A percentile compares a stretch with the other conserved stretches of the same genome.
Evolutionary conservation across 345 rosid genomes (phyloP).

Genomic region (Turnera subulata): DNA sequence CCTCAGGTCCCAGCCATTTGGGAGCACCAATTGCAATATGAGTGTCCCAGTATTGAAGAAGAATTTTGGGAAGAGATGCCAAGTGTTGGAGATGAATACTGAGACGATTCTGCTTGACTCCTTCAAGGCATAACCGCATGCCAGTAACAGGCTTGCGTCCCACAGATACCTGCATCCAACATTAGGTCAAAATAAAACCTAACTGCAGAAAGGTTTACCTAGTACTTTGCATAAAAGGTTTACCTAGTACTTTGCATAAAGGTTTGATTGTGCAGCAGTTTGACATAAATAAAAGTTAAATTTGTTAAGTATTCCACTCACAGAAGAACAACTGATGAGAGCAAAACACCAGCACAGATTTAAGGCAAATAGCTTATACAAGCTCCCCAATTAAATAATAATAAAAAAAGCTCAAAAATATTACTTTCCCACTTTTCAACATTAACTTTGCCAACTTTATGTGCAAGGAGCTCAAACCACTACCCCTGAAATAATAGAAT

Average conservation of each 20-base stretch:
- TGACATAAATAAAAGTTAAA: no score
- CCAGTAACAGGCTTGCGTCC: constrained; percentile 78
- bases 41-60: constrained; percentile 61
- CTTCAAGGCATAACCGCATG: constrained; percentile 49
- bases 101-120: constrained; percentile 53
- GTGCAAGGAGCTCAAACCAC: no score
- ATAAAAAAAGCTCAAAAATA: no score
- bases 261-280: no score
- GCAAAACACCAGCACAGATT: no score
- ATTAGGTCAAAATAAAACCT: constrained; percentile 11
- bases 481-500: no score
- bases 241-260: background rate
- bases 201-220: background rate
- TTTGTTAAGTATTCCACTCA: no score
- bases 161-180: constrained; percentile 47
- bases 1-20: constrained; percentile 81
- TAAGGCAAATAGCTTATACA: no score
- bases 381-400: no score
- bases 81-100: constrained; percentile 58
- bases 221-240: background rate
- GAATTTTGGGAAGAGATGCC: constrained; percentile 61
- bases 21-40: constrained; percentile 73
- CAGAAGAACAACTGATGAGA: no score
- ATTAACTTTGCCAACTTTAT: no score
- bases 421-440: no score